Base-by-base conservation (phyloP, 2,329 filamentous ascomycete species). In the Aspergillus fructus region DNA sequence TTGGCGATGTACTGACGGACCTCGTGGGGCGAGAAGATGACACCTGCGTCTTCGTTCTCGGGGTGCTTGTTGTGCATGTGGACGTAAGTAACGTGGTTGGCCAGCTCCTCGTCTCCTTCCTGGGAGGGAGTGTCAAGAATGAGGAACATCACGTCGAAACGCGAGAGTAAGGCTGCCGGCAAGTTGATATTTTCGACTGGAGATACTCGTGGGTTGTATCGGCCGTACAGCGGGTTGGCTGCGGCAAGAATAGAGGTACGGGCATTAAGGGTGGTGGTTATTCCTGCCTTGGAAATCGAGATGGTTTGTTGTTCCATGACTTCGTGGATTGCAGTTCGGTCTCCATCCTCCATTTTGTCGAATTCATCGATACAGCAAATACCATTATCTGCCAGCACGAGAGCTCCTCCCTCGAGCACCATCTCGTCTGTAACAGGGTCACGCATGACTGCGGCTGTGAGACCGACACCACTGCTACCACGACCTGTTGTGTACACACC, bases 111-210 rank as follows among this genome's bases (percentile, higher is more conserved):
- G 70, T 99, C 94, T 0, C 85, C 84, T 65, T 99, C 94, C 62
- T 92, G 89, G 17, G 87, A 88, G 2, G 94, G 93, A 39, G 91
- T 96, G 79, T 99, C 94, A 58, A 99, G 89, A 68, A 99, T 93
- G 47, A 99, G 83, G 83, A 97, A 99, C 65, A 99, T 85, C 65
- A 99, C 84, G 74, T 99, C 94, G 77, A 99, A 99, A 85, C 94
- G 91, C 59, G 93, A 97, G 54, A 99, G 85, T 19, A 99, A 85
- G 19, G 94, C 94, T 17, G 94, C 94, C n/a, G 94, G 94, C 41
- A 99, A 87, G 76, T 99, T 99, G 78, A 99, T 99, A 76, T 99
- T 99, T 76, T 99, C 94, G 24, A 99, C 93, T 0, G 94, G 94
- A 0, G 93, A 97, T 67, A 99, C 89, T 62, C 92, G 91, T 56